Evolutionary conservation across 176 grass and related monocot genomes (phyloP).

Genomic region (Phoenix roebelenii): DNA sequence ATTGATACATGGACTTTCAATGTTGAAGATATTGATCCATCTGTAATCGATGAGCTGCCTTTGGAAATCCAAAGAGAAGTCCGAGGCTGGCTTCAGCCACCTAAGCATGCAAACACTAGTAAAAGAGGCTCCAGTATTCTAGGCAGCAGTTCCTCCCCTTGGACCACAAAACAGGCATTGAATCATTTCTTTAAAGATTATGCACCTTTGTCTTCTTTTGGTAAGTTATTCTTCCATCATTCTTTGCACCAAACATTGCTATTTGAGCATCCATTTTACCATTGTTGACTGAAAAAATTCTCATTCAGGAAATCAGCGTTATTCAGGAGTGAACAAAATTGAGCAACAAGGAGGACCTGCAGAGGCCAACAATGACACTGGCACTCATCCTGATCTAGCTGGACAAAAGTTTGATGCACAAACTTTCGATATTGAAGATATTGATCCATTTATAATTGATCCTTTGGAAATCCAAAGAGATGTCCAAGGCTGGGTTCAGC

Average conservation of each 20-base stretch:
- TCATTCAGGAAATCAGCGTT: conserved; percentile 15
- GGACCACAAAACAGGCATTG: too few relatives aligned
- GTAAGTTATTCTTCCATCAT: too few relatives aligned
- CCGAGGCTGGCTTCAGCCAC: conserved; percentile 51
- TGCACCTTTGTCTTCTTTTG: too few relatives aligned
- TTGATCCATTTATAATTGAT: conserved; percentile 65
- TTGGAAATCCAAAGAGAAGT: conserved; percentile 75
- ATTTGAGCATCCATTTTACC: not conserved
- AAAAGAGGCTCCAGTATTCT: conserved; percentile 49
- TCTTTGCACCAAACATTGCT: too few relatives aligned
- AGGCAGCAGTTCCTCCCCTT: too few relatives aligned
- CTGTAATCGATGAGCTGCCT: conserved; percentile 73
- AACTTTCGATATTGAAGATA: conserved; percentile 59
- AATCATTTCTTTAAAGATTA: too few relatives aligned
- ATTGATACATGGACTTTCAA: conserved; percentile 44
- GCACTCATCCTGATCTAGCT: conserved; percentile 2
- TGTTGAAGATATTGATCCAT: conserved; percentile 71
- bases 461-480: conserved; percentile 82
- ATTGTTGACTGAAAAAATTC: too few relatives aligned
- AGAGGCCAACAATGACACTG: not conserved
- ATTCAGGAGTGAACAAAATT: conserved; percentile 26
- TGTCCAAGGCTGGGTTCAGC: conserved; percentile 64
- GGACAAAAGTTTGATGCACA: conserved; percentile 20
- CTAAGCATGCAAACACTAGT: conserved; percentile 40
- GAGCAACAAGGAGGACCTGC: conserved; percentile 7